Base-by-base conservation (phyloP, 495 filamentous ascomycete species). In the Penicillium steckii region DNA sequence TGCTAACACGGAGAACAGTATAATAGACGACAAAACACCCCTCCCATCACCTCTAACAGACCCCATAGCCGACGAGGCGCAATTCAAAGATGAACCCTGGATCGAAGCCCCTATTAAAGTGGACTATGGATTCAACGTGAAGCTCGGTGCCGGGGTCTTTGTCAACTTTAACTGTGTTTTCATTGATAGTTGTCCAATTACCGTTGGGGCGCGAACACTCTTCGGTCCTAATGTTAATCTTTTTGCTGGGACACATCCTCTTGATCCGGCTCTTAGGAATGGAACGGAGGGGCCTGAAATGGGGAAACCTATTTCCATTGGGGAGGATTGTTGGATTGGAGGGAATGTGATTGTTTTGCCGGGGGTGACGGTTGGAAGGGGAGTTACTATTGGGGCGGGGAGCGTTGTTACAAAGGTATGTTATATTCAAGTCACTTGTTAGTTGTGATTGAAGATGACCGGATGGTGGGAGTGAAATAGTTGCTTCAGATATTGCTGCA, bases 291-390 rank as follows among this genome's bases (percentile, higher is more conserved):
- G 90, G 0, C 88, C 91, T 0, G 91, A 96, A 69, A 59, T 70
- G 21, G 91, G 91, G 1, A 83, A 79, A 48, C 85, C 88, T 15
- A 88, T 97, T 56, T 77, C 71, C 12, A 84, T 96, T 50, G 90
- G 85, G 0, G 88, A 95, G 59, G 92, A 96, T 66, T 94, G 89
- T 57, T 97, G 92, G 91, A 65, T 97, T 22, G 90, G 88, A 0
- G 91, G 91, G 0, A 86, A 86, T 64, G 89, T 87, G 8, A 80
- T 78, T 32, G 75, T 97, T 6, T 66, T 88, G 15, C 84, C 89
- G 0, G 92, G 92, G 0, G 88, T 97, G 21, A 92, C 75, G 6
- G 85, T 96, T 53, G 91, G 92, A 0, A 86, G 80, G 55, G 87
- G 90, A 1, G 80, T 80, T 15, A 85, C 85, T 0, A 77, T 96